Evolutionary conservation across 1,284 basidiomycete genomes (phyloP).

Genomic region (Sporisorium iseilematis-ciliati): DNA sequence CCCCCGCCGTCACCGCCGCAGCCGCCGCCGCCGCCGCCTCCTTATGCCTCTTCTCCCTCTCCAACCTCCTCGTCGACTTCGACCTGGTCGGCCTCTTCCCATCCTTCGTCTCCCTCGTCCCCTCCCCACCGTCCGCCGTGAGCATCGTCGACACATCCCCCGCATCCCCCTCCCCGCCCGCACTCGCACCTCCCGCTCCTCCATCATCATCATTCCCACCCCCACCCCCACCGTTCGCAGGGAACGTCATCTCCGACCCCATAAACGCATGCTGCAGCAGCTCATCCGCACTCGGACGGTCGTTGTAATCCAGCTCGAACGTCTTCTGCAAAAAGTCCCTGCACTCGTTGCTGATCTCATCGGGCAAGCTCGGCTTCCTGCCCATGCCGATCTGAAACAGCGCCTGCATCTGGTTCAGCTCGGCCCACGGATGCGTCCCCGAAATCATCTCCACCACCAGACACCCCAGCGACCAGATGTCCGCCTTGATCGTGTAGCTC

Average conservation of each 20-base stretch:
- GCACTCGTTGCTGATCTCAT: conserved; percentile 62
- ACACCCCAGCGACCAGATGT: conserved; percentile 99
- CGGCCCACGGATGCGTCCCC: conserved; percentile 95
- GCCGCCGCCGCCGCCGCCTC: conserved; percentile 20
- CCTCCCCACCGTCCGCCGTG: conserved; percentile 11
- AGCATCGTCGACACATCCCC: conserved; percentile 6
- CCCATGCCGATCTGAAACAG: conserved; percentile 66
- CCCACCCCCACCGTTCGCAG: neutral
- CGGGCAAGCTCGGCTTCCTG: conserved; percentile 57
- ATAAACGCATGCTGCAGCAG: conserved; percentile 65
- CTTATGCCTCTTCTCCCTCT: conserved; percentile 42
- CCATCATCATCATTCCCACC: neutral
- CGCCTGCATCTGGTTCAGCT: conserved; percentile 90
- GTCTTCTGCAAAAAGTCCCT: conserved; percentile 62
- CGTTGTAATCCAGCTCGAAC: conserved; percentile 64
- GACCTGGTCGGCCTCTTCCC: conserved; percentile 21
- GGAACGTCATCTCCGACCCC: conserved; percentile 44
- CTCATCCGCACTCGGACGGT: conserved; percentile 60
- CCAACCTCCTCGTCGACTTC: conserved; percentile 32
- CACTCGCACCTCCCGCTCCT: neutral
- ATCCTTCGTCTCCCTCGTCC: conserved; percentile 26
- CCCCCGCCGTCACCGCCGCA: neutral
- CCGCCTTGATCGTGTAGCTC: conserved; percentile 90
- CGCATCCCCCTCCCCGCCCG: neutral
- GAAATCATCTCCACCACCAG: conserved; percentile 98